phyloP scores from a whole-genome alignment of 352 stramenopile species.

The Pythium graminicola region DNA sequence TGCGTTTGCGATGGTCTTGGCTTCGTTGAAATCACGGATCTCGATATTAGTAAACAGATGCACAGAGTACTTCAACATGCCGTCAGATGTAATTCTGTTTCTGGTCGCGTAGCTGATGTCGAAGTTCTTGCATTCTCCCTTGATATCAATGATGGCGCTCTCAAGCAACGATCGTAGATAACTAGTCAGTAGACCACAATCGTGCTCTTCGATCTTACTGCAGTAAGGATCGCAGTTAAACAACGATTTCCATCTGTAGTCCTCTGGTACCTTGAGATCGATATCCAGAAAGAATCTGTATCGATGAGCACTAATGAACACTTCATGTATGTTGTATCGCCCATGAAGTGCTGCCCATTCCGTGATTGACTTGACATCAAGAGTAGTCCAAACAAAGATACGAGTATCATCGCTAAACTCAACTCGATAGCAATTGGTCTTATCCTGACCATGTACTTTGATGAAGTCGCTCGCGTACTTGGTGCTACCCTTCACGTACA shows the following conservation, averaged over 20 bases:
- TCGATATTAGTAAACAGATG: conserved; percentile 4
- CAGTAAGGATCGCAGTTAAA: background rate
- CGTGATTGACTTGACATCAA: background rate
- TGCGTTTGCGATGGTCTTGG: conserved; percentile 2
- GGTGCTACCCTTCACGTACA: background rate
- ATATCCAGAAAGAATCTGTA: conserved; percentile 6
- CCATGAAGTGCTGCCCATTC: background rate
- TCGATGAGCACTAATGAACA: background rate
- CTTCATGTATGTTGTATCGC: conserved; percentile 1
- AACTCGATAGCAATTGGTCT: conserved; percentile 5
- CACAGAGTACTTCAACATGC: conserved; percentile 1
- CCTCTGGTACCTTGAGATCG: conserved; percentile 3
- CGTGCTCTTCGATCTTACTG: conserved; percentile 2
- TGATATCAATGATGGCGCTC: conserved; percentile 1
- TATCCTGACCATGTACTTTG: background rate
- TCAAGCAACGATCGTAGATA: background rate
- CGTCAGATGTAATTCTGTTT: background rate
- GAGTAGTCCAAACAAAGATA: background rate
- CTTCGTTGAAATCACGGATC: conserved; percentile 1
- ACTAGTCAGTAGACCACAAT: background rate
- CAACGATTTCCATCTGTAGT: conserved; percentile 4
- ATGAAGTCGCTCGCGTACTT: conserved; percentile 3
- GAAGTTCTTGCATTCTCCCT: conserved; percentile 3
- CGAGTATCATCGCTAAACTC: conserved; percentile 6
- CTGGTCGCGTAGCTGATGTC: conserved; percentile 2